phyloP scores from a whole-genome alignment of 768 basidiomycete genomes.

The Cantharellus anzutake region DNA sequence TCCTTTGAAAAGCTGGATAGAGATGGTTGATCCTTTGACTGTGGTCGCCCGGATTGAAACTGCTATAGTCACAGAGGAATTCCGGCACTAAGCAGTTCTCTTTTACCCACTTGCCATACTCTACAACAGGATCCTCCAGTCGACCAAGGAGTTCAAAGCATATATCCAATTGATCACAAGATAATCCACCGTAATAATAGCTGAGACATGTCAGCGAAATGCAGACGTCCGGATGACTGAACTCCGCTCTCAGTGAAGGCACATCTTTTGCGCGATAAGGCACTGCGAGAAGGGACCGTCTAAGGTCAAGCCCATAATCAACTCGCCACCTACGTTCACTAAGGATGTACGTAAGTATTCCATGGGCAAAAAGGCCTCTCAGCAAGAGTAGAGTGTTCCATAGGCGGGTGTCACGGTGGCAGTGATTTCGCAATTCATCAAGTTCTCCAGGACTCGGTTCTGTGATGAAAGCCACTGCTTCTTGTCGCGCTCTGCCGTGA shows the following conservation, averaged over 20 bases:
- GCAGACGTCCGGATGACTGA: conserved; percentile 1
- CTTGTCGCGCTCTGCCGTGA: conserved; percentile 10
- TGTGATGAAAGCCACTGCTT: conserved; percentile 1
- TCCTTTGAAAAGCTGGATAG: conserved; percentile 17
- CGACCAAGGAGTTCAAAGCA: not conserved
- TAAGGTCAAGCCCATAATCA: conserved; percentile 29
- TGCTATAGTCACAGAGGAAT: not conserved
- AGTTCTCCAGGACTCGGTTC: not conserved
- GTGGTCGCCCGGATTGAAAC: too few species aligned
- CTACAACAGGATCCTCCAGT: not conserved
- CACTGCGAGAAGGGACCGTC: conserved; percentile 21
- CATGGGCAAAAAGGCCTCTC: conserved; percentile 26
- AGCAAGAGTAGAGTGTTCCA: conserved; percentile 25
- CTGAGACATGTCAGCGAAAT: not conserved
- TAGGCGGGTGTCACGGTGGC: not conserved
- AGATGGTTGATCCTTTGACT: not conserved
- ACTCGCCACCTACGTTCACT: conserved; percentile 29
- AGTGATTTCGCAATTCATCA: not conserved
- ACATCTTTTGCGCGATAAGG: conserved; percentile 5
- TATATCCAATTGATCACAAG: not conserved
- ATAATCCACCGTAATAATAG: not conserved
- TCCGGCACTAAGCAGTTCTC: not conserved
- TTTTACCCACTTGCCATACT: not conserved
- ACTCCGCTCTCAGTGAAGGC: not conserved
- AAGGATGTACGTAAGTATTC: conserved; percentile 23